A percentile compares a stretch with the other conserved stretches of the same genome.
Conservation (phyloP, 805 yeast species). For the Debaryomyces tyrocola region DNA sequence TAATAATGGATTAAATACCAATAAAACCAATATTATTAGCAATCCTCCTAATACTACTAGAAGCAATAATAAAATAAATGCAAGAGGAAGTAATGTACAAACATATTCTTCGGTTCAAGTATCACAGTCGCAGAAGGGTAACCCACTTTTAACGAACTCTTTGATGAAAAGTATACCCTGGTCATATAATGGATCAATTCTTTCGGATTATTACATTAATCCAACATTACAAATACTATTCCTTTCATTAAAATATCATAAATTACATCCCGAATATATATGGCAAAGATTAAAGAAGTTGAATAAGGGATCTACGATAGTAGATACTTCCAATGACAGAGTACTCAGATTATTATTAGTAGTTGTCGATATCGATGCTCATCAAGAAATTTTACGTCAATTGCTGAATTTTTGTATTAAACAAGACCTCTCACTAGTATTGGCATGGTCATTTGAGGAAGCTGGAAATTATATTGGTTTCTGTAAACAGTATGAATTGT, state of each 20-base stretch:
- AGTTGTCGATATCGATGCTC: slow-evolving; percentile 65
- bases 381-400: slow-evolving; percentile 48
- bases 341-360: slow-evolving; percentile 56
- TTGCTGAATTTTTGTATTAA: slow-evolving; percentile 49
- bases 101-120: slow-evolving; percentile 27
- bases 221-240: slow-evolving; percentile 58
- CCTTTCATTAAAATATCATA: slow-evolving; percentile 69
- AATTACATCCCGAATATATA: slow-evolving; percentile 73
- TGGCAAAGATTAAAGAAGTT: slow-evolving; percentile 51
- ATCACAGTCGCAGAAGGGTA: slow-evolving; percentile 67
- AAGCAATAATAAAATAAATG: background rate
- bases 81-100: background rate
- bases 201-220: slow-evolving; percentile 62
- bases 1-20: no score
- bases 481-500: slow-evolving; percentile 36
- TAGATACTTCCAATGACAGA: slow-evolving; percentile 33
- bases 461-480: slow-evolving; percentile 44
- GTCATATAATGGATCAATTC: slow-evolving; percentile 55
- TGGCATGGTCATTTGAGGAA: slow-evolving; percentile 55
- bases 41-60: no score
- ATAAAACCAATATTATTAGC: no score
- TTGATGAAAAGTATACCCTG: slow-evolving; percentile 50
- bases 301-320: slow-evolving; percentile 31
- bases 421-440: slow-evolving; percentile 48
- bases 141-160: slow-evolving; percentile 58